Base-by-base conservation (phyloP, 805 yeast species). In the Cyberlindnera mrakii region DNA sequence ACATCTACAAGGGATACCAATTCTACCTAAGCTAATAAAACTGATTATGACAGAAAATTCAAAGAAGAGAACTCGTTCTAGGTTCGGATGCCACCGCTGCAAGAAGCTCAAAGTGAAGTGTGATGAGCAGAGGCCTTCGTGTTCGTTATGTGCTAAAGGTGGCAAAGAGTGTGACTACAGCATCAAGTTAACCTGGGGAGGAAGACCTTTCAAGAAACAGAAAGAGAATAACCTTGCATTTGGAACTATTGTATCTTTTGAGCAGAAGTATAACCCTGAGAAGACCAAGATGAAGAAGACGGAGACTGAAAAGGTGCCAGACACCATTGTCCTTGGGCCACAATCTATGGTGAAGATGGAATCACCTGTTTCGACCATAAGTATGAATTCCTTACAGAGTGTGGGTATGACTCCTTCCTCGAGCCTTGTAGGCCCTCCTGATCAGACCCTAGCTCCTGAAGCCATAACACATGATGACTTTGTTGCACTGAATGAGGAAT, bases 151-250 rank as follows among this genome's bases (percentile, higher is more conserved):
- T 56, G 33, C 54, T 1, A 77, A 74, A 47, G 60, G 71, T 3
- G 60, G 63, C 1, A 59, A 62, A 14, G 46, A 51, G 1, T 84
- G 93, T 60, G 89, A 82, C 54, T 85, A 84, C 51, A 66, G 80
- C 4, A 52, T 84, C 9, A 75, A 71, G 47, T 64, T 84, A 29
- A 73, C 78, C 0, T 85, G 91, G 91, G 89, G 87, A 16, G 90
- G 90, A 0, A 61, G 89, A 39, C 86, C 86, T 0, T 75, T 68
- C 56, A 75, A 76, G 65, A 64, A 55, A 57, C 66, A 49, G 62
- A 58, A 54, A 61, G 30, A 41, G 52, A 46, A 47, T 57, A 52
- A 60, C 41, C 25, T 45, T 11, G 54, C 53, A 1, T 45, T 43
- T n/a, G 52, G 53, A 1, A 55, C 59, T 3, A 20, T 55, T 2